A percentile compares a stretch with the other conserved stretches of the same genome.
Evolutionary conservation across 805 yeast species (phyloP).

Genomic region (Wickerhamiella dianesei): DNA sequence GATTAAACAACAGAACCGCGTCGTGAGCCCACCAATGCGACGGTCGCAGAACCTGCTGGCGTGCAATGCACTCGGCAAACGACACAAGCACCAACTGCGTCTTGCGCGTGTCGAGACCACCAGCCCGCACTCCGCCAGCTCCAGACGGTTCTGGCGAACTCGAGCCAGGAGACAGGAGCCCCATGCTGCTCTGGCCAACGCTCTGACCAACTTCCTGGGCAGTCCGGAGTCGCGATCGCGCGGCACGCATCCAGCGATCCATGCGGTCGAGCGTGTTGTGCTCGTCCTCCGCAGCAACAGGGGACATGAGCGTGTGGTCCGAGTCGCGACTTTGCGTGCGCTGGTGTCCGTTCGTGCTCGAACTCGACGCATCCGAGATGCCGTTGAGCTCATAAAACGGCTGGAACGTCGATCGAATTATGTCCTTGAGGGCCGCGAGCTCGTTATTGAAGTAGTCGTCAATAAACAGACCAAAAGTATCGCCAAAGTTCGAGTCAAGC

Average conservation of each 20-base stretch:
- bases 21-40: constrained; percentile 38
- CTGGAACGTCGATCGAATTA: background rate
- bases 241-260: constrained; percentile 2
- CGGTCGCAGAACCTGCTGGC: constrained; percentile 45
- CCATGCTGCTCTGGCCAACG: background rate
- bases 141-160: background rate
- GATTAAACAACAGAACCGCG: constrained; percentile 52
- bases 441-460: constrained; percentile 45
- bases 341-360: background rate
- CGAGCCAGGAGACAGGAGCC: background rate
- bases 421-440: constrained; percentile 1
- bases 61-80: constrained; percentile 62
- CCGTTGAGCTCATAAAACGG: background rate
- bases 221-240: background rate
- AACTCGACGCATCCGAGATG: background rate
- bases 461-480: constrained; percentile 56
- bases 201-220: background rate
- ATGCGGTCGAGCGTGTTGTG: background rate
- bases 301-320: background rate
- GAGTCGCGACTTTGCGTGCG: background rate
- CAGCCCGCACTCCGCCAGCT: background rate
- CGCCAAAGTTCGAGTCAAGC: constrained; percentile 61
- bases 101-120: background rate
- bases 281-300: background rate
- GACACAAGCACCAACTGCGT: constrained; percentile 53